Conservation (phyloP, 495 filamentous ascomycete genomes). For the Xylaria intraflava region DNA sequence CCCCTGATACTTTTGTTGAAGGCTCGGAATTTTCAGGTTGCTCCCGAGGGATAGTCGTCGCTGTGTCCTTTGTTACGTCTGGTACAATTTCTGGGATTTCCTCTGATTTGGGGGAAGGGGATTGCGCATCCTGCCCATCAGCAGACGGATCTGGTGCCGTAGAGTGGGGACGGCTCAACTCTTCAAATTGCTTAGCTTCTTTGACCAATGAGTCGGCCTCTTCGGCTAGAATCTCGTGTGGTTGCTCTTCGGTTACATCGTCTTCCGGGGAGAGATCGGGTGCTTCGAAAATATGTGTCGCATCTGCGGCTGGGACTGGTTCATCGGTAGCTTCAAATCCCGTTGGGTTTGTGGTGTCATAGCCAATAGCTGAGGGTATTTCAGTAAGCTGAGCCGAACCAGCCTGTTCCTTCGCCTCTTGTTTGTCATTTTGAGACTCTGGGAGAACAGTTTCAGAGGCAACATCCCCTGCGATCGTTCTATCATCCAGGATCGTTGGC, state of each 20-base stretch:
- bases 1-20: conserved; percentile 25
- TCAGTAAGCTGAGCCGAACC: background rate
- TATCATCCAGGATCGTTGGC: background rate
- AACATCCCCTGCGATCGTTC: conserved; percentile 1
- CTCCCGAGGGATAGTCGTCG: conserved; percentile 13
- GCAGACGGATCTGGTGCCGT: background rate
- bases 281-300: background rate
- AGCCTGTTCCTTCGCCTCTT: conserved; percentile 19
- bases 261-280: background rate
- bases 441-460: conserved; percentile 7
- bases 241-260: conserved; percentile 5
- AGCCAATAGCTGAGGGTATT: background rate
- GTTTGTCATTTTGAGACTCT: conserved; percentile 30
- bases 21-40: conserved; percentile 5
- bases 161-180: background rate
- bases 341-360: background rate
- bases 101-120: background rate
- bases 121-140: background rate
- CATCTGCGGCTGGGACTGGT: background rate
- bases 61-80: background rate
- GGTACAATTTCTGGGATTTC: background rate
- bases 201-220: background rate
- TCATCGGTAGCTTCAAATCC: background rate
- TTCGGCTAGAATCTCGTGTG: background rate
- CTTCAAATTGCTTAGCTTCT: background rate